Conservation (phyloP, 1,284 basidiomycete genomes). For the Ustilago nuda region DNA sequence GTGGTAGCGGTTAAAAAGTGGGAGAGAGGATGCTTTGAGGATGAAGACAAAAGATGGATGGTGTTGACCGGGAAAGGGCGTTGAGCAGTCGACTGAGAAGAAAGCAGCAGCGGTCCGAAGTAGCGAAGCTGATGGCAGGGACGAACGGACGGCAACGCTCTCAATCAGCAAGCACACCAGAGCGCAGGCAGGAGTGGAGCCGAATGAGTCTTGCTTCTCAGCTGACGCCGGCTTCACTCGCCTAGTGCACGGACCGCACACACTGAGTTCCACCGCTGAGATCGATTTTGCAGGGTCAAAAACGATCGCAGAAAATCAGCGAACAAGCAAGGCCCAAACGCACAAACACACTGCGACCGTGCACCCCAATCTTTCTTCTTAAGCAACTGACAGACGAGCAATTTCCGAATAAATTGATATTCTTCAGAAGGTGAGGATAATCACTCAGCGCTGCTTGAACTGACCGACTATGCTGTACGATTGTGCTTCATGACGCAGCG, state of each 20-base stretch:
- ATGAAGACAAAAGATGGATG: constrained; percentile 20
- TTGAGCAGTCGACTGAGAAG: constrained; percentile 18
- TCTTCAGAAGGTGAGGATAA: constrained; percentile 2
- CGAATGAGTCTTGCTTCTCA: constrained; percentile 7
- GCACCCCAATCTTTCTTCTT: constrained; percentile 3
- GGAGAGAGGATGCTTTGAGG: constrained; percentile 20
- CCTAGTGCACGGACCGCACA: constrained; percentile 9
- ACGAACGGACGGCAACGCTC: neutral
- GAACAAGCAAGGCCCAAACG: constrained; percentile 4
- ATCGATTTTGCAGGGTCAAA: constrained; percentile 25
- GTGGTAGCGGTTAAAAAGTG: constrained; percentile 4
- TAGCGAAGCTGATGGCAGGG: constrained; percentile 12
- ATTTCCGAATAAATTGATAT: neutral
- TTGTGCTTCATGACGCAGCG: constrained; percentile 18
- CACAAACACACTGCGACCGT: constrained; percentile 6
- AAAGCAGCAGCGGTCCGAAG: constrained; percentile 30
- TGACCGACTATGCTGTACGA: neutral
- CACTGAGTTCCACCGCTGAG: constrained; percentile 16
- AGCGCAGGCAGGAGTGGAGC: constrained; percentile 14
- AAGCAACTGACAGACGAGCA: neutral
- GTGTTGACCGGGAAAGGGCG: constrained; percentile 7
- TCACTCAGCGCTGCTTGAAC: constrained; percentile 3
- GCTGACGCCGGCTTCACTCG: neutral
- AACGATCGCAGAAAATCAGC: neutral
- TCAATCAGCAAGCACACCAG: neutral